Conservation (phyloP, 1,284 basidiomycete species). For the Leccinum subrobustum region DNA sequence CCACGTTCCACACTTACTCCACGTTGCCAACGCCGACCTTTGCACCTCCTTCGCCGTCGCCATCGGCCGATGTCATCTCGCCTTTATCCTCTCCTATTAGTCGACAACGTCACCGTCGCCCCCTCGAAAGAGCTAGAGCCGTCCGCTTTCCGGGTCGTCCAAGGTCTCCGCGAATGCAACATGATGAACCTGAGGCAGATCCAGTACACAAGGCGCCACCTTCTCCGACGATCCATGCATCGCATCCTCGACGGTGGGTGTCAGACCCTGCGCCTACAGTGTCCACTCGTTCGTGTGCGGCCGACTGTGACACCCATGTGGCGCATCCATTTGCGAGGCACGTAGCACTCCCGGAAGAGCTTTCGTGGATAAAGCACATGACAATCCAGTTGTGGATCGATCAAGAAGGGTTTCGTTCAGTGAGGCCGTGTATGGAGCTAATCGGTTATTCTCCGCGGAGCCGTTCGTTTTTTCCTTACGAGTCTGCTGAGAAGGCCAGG, state of each 20-base stretch:
- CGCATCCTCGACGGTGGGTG: slow-evolving; percentile 14
- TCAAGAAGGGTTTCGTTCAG: slow-evolving; percentile 73
- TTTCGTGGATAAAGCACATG: slow-evolving; percentile 53
- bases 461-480: slow-evolving; percentile 34
- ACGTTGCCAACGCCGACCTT: slow-evolving; percentile 31
- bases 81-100: slow-evolving; percentile 19
- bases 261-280: slow-evolving; percentile 3
- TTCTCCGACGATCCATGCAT: slow-evolving; percentile 4
- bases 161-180: slow-evolving; percentile 25
- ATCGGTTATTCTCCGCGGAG: slow-evolving; percentile 45
- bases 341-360: slow-evolving; percentile 35
- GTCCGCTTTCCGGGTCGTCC: slow-evolving; percentile 29
- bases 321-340: slow-evolving; percentile 14
- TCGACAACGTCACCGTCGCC: slow-evolving; percentile 28
- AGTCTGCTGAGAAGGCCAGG: slow-evolving; percentile 22
- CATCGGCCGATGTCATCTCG: slow-evolving; percentile 27
- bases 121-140: slow-evolving; percentile 32
- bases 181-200: slow-evolving; percentile 17
- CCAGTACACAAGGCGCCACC: not conserved
- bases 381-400: slow-evolving; percentile 71
- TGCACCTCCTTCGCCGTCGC: slow-evolving; percentile 31
- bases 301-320: slow-evolving; percentile 1
- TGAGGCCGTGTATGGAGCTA: slow-evolving; percentile 57
- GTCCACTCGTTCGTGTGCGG: slow-evolving; percentile 4
- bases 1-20: slow-evolving; percentile 28